A percentile compares a stretch with the other conserved stretches of the same genome.
Conservation (phyloP, 1,139 yeast species). For the Blastobotrys serpentis region DNA sequence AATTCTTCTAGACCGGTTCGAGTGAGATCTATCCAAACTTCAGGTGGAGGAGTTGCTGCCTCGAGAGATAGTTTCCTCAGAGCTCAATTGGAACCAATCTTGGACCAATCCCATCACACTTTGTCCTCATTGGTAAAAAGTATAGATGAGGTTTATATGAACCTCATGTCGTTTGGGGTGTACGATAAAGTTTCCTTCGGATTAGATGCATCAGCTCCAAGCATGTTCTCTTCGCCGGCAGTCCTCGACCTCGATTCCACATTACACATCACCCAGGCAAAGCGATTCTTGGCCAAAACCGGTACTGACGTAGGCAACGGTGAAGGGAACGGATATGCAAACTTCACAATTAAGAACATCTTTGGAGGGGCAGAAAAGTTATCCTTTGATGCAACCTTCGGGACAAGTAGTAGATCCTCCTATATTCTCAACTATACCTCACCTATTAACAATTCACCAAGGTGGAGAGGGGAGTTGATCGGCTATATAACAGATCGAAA, state of each 20-base stretch:
- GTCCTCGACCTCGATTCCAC: constrained; percentile 27
- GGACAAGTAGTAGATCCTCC: constrained; percentile 73
- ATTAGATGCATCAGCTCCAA: constrained; percentile 35
- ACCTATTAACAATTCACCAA: constrained; percentile 57
- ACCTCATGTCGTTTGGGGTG: constrained; percentile 42
- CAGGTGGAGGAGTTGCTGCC: constrained; percentile 49
- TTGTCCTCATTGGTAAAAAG: constrained; percentile 33
- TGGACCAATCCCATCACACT: constrained; percentile 35
- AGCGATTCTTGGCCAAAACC: constrained; percentile 67
- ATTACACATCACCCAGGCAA: constrained; percentile 30
- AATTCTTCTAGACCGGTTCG: constrained; percentile 31
- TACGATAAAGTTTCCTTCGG: constrained; percentile 47
- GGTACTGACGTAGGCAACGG: constrained; percentile 96
- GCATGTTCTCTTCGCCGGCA: constrained; percentile 22
- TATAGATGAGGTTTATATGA: constrained; percentile 34
- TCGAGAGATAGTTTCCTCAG: constrained; percentile 49
- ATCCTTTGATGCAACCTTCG: constrained; percentile 72
- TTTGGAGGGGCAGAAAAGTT: constrained; percentile 88
- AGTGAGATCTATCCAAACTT: constrained; percentile 50
- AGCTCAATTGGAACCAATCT: constrained; percentile 56
- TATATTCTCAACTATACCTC: constrained; percentile 54
- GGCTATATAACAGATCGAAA: constrained; percentile 58
- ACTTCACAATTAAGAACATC: constrained; percentile 56
- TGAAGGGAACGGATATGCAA: constrained; percentile 89
- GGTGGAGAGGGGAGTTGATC: constrained; percentile 55